A percentile compares a stretch with the other conserved stretches of the same genome.
Evolutionary conservation across 1,284 basidiomycete genomes (phyloP).

Genomic region (Laetiporus sulphureus): DNA sequence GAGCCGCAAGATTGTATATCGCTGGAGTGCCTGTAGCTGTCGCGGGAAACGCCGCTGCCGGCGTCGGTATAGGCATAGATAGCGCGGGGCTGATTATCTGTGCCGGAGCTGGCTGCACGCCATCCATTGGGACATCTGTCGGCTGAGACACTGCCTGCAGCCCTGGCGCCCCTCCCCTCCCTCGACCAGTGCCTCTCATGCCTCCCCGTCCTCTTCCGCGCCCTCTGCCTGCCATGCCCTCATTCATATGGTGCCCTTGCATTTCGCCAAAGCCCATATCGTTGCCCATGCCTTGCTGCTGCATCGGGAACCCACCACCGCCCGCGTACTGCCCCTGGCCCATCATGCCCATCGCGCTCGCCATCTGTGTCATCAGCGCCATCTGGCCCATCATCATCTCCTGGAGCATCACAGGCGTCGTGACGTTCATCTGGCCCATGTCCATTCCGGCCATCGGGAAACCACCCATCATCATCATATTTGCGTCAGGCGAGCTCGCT

Average conservation of each 20-base stretch:
- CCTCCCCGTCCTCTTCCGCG: slow-evolving; percentile 36
- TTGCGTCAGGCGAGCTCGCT: slow-evolving; percentile 41
- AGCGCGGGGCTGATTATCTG: too few species aligned
- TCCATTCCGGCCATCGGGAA: slow-evolving; percentile 50
- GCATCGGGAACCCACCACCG: slow-evolving; percentile 53
- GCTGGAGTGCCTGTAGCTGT: slow-evolving; percentile 22
- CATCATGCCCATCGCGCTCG: slow-evolving; percentile 66
- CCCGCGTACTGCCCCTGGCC: slow-evolving; percentile 48
- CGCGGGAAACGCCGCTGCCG: slow-evolving; percentile 25
- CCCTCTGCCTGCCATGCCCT: slow-evolving; percentile 25
- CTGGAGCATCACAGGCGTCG: slow-evolving; percentile 67
- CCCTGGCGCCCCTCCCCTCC: slow-evolving; percentile 27
- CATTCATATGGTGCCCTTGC: slow-evolving; percentile 19
- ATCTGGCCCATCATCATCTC: slow-evolving; percentile 85
- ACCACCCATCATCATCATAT: slow-evolving; percentile 50
- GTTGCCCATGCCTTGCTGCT: slow-evolving; percentile 48
- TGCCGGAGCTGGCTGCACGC: slow-evolving; percentile 6
- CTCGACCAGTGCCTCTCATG: slow-evolving; percentile 19
- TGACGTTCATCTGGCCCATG: slow-evolving; percentile 51
- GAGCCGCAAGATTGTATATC: slow-evolving; percentile 19
- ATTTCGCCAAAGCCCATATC: slow-evolving; percentile 42
- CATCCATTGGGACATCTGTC: slow-evolving; percentile 2
- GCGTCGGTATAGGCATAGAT: slow-evolving; percentile 29
- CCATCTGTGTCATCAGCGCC: slow-evolving; percentile 81
- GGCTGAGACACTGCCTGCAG: too few species aligned